These are phyloP conservation scores for Backusella australiensis DNA, from an alignment of 192 early-diverging fungal genomes.

Conservation along the genomic window DNA sequence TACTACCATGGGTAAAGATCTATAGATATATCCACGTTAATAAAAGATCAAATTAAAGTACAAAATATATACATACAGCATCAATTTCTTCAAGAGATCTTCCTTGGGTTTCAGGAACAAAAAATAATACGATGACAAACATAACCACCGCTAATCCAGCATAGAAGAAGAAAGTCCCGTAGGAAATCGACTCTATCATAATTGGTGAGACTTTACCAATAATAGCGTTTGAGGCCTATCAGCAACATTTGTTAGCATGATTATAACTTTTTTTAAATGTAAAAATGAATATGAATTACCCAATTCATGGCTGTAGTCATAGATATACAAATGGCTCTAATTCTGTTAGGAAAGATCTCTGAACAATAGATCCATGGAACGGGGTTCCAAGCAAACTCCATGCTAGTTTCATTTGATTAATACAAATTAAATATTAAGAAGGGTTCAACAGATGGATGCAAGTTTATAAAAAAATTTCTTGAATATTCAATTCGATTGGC, in stretches of 20 bases:
- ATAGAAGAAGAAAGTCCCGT: not conserved
- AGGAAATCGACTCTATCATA: not conserved
- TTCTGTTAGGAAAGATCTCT: constrained; percentile 8
- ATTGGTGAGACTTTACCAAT: constrained; percentile 10
- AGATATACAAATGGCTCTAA: constrained; percentile 7
- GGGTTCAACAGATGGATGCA: too few relatives aligned
- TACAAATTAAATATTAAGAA: not conserved
- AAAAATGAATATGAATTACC: constrained; percentile 3
- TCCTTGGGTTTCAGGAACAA: constrained; percentile 3
- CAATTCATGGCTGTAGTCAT: constrained; percentile 11
- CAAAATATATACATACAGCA: not conserved
- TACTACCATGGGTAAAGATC: not conserved
- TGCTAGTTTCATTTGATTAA: not conserved
- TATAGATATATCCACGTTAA: not conserved
- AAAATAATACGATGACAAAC: not conserved
- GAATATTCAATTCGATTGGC: too few relatives aligned
- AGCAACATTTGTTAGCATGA: not conserved
- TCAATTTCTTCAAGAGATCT: constrained; percentile 8
- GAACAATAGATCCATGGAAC: constrained; percentile 3
- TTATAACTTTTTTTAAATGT: not conserved
- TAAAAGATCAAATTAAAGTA: not conserved
- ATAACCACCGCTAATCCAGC: not conserved
- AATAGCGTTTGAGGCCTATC: constrained; percentile 4
- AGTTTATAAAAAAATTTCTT: too few relatives aligned
- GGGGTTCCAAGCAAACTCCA: not conserved